A percentile compares a stretch with the other conserved stretches of the same genome.
Evolutionary conservation across 108 stramenopile species (phyloP).

Genomic region (Skeletonema costatum): DNA sequence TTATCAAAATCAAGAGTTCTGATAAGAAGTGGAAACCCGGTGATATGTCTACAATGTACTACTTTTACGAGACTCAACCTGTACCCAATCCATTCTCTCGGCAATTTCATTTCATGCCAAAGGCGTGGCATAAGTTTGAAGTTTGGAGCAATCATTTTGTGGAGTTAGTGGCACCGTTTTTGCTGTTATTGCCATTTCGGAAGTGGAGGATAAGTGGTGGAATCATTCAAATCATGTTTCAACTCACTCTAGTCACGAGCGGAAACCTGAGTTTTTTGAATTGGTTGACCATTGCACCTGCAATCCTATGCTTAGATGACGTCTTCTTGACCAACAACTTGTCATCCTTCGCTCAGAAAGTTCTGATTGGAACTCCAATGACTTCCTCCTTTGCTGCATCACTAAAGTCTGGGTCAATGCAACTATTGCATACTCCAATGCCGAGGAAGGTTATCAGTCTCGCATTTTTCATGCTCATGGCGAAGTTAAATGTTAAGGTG

Average conservation of each 20-base stretch:
- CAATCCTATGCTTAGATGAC: slow-evolving; percentile 68
- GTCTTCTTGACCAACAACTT: slow-evolving; percentile 39
- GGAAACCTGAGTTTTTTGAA: slow-evolving; percentile 73
- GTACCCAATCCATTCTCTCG: slow-evolving; percentile 64
- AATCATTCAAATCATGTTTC: slow-evolving; percentile 68
- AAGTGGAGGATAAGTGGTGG: slow-evolving; percentile 46
- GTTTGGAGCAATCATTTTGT: slow-evolving; percentile 70
- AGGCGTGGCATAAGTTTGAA: slow-evolving; percentile 62
- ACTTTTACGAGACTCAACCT: slow-evolving; percentile 76
- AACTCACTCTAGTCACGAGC: slow-evolving; percentile 48
- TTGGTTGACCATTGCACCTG: slow-evolving; percentile 36
- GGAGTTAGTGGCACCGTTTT: slow-evolving; percentile 64
- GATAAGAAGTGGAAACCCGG: slow-evolving; percentile 61
- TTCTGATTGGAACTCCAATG: slow-evolving; percentile 16
- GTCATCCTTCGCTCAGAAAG: slow-evolving; percentile 16
- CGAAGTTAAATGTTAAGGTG: slow-evolving; percentile 52
- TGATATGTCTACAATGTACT: slow-evolving; percentile 65
- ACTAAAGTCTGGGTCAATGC: background rate
- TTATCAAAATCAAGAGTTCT: slow-evolving; percentile 59
- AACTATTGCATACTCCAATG: slow-evolving; percentile 3
- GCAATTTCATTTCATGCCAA: slow-evolving; percentile 65
- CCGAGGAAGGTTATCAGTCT: slow-evolving; percentile 28
- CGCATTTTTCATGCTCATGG: slow-evolving; percentile 34
- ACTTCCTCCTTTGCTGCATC: slow-evolving; percentile 13
- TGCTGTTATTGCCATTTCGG: slow-evolving; percentile 49